Evolutionary conservation across 1,284 basidiomycete genomes (phyloP).

Genomic region (Wolfiporia cocos): DNA sequence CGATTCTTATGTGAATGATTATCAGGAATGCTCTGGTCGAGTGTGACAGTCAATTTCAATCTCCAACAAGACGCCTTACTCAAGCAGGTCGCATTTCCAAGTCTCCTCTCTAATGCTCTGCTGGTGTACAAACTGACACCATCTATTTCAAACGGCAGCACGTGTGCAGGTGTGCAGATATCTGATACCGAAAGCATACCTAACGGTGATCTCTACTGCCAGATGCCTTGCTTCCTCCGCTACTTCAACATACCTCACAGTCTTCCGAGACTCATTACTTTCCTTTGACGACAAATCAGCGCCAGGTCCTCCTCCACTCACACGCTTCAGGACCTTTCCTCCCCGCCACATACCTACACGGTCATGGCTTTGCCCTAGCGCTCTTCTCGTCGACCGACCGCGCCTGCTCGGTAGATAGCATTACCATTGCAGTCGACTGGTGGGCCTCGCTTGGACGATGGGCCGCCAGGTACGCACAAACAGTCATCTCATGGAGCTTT

Average conservation of each 20-base stretch:
- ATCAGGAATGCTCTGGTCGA: slow-evolving; percentile 17
- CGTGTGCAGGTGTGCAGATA: slow-evolving; percentile 19
- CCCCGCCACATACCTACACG: slow-evolving; percentile 13
- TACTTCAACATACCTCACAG: slow-evolving; percentile 53
- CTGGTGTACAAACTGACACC: slow-evolving; percentile 54
- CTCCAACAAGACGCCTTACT: slow-evolving; percentile 23
- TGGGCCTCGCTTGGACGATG: slow-evolving; percentile 62
- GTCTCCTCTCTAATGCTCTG: slow-evolving; percentile 50
- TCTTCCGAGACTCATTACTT: slow-evolving; percentile 68
- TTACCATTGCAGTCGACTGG: slow-evolving; percentile 60
- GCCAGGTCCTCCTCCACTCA: slow-evolving; percentile 57
- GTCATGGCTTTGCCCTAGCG: slow-evolving; percentile 42
- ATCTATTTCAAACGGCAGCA: slow-evolving; percentile 6
- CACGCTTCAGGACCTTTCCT: slow-evolving; percentile 66
- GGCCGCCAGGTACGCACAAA: slow-evolving; percentile 68
- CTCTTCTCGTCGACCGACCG: slow-evolving; percentile 52
- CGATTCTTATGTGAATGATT: neutral
- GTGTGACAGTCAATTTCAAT: slow-evolving; percentile 26
- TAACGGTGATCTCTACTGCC: slow-evolving; percentile 5
- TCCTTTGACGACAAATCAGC: slow-evolving; percentile 31
- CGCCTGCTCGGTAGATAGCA: slow-evolving; percentile 36
- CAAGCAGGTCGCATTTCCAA: slow-evolving; percentile 22
- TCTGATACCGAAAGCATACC: neutral
- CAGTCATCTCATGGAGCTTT: slow-evolving; percentile 62
- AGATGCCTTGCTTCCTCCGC: slow-evolving; percentile 47